Evolutionary conservation across 352 stramenopile species (phyloP).

Genomic region (Elongisporangium senticosum): DNA sequence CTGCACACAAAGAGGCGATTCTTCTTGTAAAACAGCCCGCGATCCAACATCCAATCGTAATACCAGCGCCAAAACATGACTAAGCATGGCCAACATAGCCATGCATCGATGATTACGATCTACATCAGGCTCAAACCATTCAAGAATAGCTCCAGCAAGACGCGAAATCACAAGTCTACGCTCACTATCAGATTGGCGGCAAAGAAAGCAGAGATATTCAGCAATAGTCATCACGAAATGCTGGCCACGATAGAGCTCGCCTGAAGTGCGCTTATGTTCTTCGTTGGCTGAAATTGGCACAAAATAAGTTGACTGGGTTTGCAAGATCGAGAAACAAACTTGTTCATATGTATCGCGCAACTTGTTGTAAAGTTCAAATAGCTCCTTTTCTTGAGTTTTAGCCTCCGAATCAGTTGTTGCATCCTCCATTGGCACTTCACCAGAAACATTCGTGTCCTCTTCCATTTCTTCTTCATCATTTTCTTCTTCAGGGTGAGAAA

Average conservation of each 20-base stretch:
- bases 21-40: constrained; percentile 26
- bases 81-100: constrained; percentile 37
- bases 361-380: constrained; percentile 43
- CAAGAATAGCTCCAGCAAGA: constrained; percentile 42
- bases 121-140: constrained; percentile 26
- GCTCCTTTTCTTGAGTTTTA: constrained; percentile 24
- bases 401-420: background rate
- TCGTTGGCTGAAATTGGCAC: background rate
- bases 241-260: constrained; percentile 29
- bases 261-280: background rate
- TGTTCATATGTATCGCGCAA: constrained; percentile 59
- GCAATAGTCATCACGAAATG: constrained; percentile 54
- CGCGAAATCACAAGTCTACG: constrained; percentile 42
- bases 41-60: constrained; percentile 50
- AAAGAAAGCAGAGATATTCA: constrained; percentile 62
- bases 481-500: constrained; percentile 84
- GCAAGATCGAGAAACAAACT: constrained; percentile 61
- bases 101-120: constrained; percentile 3
- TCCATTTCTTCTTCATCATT: constrained; percentile 22
- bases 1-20: constrained; percentile 41
- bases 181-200: constrained; percentile 49
- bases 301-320: constrained; percentile 19
- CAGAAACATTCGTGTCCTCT: constrained; percentile 20
- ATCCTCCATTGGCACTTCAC: constrained; percentile 3
- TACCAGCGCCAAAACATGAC: constrained; percentile 68